phyloP scores from a whole-genome alignment of 305 asterid species.

The Fraxinus paxiana region DNA sequence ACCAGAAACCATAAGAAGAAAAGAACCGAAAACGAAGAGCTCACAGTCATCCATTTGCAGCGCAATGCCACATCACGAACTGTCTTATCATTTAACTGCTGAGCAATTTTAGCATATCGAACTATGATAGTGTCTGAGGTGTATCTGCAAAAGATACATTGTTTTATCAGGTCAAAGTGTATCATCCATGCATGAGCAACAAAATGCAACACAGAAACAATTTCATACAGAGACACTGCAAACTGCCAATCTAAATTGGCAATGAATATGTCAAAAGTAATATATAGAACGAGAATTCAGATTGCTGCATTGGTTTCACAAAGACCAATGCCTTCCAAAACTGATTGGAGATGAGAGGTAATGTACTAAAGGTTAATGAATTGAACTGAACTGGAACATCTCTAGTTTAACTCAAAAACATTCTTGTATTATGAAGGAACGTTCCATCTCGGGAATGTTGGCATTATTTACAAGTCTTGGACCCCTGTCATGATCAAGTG shows the following conservation, averaged over 20 bases:
- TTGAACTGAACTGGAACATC: not conserved
- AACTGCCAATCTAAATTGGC: not conserved
- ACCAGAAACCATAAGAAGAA: not conserved
- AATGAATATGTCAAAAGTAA: not conserved
- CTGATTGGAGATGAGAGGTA: not conserved
- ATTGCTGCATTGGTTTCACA: not conserved
- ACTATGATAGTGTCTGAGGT: conserved; percentile 15
- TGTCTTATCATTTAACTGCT: conserved; percentile 19
- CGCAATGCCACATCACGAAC: conserved; percentile 29
- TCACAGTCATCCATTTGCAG: conserved; percentile 28
- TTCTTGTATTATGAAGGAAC: not conserved
- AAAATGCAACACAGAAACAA: not conserved
- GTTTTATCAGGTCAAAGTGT: not conserved
- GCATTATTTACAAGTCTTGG: not conserved
- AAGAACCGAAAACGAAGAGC: not conserved
- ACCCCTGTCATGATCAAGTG: not conserved
- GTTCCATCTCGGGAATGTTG: not conserved
- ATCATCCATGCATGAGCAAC: not conserved
- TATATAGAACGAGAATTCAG: not conserved
- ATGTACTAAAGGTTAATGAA: not conserved
- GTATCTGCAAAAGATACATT: conserved; percentile 11
- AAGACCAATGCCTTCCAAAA: not conserved
- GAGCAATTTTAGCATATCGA: conserved; percentile 26
- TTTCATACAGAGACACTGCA: not conserved
- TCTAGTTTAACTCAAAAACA: not conserved